Base-by-base conservation (phyloP, 345 rosid genomes). In the Lepidium aucheri region DNA sequence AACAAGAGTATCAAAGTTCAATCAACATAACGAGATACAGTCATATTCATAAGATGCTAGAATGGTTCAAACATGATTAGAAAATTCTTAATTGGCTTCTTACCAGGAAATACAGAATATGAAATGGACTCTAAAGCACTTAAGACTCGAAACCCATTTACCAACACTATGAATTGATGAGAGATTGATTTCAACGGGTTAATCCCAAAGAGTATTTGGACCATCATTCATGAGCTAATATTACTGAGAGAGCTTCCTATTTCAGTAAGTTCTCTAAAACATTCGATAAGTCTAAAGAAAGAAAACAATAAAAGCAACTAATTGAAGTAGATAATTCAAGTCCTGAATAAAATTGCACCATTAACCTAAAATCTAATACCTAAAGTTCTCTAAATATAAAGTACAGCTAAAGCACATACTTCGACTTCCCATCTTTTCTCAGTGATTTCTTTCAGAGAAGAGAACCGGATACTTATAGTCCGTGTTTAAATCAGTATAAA, bases 11-110 rank as follows among this genome's bases (percentile, higher is more conserved):
- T 72, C 60, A 30, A 45, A 17, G 73, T 52, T 24, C 59, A 67
- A 46, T 54, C 69, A 73, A 66, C 69, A 59, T 63, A 60, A 61
- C 26, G 53, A 40, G 68, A 51, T 55, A 56, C 30, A 24, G 69
- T 13, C 39, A 49, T 47, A 50, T 22, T 39, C 15, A 65, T 49
- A 49, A 64, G 14, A 72, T 57, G 15, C 14, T 32, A 45, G 35
- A 62, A 50, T 12, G 35, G 36, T 41, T 69, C 13, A 51, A 46
- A 42, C 43, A 60, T 51, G 45, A 69, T 40, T 62, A 52, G 10
- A 33, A 34, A 28, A 32, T 13, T 41, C 60, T 33, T 51, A 28
- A 54, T 22, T 53, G 17, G 63, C 53, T 43, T 61, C 58, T 52
- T 40, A 18, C 52, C 45, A 18, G 1, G 20, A 66, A 33, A 54